phyloP scores from a whole-genome alignment of 2,329 filamentous ascomycete genomes.

The Botrytis paeoniae region DNA sequence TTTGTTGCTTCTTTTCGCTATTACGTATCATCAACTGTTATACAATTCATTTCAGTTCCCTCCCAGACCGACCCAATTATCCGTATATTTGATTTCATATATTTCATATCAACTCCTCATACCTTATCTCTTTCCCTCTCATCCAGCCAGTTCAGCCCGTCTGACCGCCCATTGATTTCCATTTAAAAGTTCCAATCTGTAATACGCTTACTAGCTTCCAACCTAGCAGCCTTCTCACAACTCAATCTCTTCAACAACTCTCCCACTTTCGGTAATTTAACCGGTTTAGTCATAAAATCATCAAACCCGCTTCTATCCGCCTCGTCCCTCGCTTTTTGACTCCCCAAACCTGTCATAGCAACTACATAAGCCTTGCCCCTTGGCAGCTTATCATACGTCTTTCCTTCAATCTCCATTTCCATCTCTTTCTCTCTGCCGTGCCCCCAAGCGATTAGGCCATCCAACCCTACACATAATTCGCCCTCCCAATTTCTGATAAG shows the following conservation, averaged over 20 bases:
- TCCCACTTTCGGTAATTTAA: conserved; percentile 35
- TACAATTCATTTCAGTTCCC: background rate
- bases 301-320: conserved; percentile 53
- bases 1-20: background rate
- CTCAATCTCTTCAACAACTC: conserved; percentile 25
- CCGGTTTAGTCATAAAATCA: conserved; percentile 52
- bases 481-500: conserved; percentile 41
- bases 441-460: background rate
- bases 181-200: background rate
- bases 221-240: conserved; percentile 19
- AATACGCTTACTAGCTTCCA: background rate
- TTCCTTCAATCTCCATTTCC: background rate
- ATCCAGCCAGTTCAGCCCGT: background rate
- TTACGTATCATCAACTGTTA: background rate
- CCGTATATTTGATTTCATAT: background rate
- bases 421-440: background rate
- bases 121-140: background rate
- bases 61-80: background rate
- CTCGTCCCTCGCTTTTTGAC: conserved; percentile 46
- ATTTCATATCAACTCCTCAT: too few species aligned
- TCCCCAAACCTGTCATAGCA: conserved; percentile 51
- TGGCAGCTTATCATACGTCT: background rate
- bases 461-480: background rate
- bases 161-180: too few species aligned
- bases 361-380: conserved; percentile 43